Conservation (phyloP, 257 asterid genomes). For the Misopates orontium region DNA sequence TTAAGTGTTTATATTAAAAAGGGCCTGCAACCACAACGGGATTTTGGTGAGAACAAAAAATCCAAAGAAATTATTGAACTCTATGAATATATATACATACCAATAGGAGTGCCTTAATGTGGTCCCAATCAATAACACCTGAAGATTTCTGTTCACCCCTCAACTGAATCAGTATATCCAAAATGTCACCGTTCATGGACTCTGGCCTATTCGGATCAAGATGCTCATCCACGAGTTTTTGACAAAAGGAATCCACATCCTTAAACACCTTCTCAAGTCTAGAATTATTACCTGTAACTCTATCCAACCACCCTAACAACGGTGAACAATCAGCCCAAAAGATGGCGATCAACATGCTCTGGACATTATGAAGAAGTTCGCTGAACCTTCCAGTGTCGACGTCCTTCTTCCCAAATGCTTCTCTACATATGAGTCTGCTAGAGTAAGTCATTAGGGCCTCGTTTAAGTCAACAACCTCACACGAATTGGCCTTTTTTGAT, state of each 20-base stretch:
- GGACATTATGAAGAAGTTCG: conserved; percentile 14
- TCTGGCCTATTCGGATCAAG: conserved; percentile 10
- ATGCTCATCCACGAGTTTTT: conserved; percentile 29
- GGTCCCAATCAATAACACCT: conserved; percentile 5
- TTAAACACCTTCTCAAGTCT: conserved; percentile 20
- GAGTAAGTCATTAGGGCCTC: neutral
- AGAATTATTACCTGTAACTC: conserved; percentile 4
- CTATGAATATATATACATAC: neutral
- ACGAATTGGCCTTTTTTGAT: neutral
- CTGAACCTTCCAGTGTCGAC: conserved; percentile 3
- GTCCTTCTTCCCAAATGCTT: neutral
- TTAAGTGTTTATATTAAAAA: too few species aligned
- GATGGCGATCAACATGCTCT: neutral
- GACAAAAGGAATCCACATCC: conserved; percentile 19
- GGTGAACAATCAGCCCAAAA: conserved; percentile 23
- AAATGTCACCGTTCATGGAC: conserved; percentile 23
- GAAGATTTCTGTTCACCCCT: conserved; percentile 1
- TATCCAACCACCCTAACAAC: conserved; percentile 28
- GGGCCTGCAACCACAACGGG: too few species aligned
- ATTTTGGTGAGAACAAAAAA: too few species aligned
- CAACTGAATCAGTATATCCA: conserved; percentile 25
- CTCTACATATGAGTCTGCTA: conserved; percentile 10
- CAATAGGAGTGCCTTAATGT: conserved; percentile 29
- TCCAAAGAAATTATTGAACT: neutral
- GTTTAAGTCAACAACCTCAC: conserved; percentile 2